Conservation (phyloP, 495 filamentous ascomycete genomes). For the Penicillium paxilli region DNA sequence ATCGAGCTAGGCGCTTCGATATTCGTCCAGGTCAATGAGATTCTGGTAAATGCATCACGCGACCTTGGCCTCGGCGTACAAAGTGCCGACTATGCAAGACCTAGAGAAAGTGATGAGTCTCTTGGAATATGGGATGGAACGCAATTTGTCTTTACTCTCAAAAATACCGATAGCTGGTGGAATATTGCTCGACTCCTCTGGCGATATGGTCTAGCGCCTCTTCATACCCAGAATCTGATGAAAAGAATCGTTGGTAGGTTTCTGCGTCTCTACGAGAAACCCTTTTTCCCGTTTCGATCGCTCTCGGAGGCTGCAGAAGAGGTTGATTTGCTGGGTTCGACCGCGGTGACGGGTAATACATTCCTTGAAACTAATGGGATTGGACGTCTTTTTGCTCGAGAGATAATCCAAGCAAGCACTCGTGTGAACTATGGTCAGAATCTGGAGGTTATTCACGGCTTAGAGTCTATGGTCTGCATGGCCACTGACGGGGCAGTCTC, state of each 20-base stretch:
- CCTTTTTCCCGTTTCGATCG: slow-evolving; percentile 79
- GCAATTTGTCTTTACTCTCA: slow-evolving; percentile 67
- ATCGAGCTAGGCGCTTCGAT: slow-evolving; percentile 91
- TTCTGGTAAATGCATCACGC: slow-evolving; percentile 72
- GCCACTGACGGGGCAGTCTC: slow-evolving; percentile 80
- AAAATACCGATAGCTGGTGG: slow-evolving; percentile 70
- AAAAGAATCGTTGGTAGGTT: slow-evolving; percentile 71
- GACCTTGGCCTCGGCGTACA: slow-evolving; percentile 64
- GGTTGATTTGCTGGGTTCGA: slow-evolving; percentile 63
- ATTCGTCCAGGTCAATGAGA: slow-evolving; percentile 85
- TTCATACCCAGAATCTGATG: slow-evolving; percentile 72
- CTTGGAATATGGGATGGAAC: slow-evolving; percentile 88
- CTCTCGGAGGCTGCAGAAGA: slow-evolving; percentile 65
- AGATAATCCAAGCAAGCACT: slow-evolving; percentile 90
- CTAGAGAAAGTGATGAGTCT: slow-evolving; percentile 39
- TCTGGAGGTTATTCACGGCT: slow-evolving; percentile 75
- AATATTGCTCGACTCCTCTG: slow-evolving; percentile 74
- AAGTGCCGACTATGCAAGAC: slow-evolving; percentile 29
- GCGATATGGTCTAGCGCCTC: slow-evolving; percentile 81
- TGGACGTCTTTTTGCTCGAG: slow-evolving; percentile 63
- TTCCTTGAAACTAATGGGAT: slow-evolving; percentile 71
- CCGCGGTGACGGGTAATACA: slow-evolving; percentile 67
- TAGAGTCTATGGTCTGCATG: slow-evolving; percentile 94
- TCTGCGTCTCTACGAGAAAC: slow-evolving; percentile 75
- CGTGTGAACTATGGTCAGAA: slow-evolving; percentile 97